Base-by-base conservation (phyloP, 2,329 filamentous ascomycete species). In the Aureobasidium sp. region DNA sequence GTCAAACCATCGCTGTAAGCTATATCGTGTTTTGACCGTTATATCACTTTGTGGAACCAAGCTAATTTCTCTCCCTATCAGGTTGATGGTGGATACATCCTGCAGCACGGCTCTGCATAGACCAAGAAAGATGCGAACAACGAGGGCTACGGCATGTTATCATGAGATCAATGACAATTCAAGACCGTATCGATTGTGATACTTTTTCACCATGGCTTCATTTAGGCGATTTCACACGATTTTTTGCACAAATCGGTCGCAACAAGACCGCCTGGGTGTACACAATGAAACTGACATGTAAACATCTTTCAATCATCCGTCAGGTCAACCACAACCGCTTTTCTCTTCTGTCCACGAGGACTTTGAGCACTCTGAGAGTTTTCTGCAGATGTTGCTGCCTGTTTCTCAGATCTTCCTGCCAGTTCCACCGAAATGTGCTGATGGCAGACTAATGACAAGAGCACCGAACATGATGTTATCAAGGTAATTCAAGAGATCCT, bases 31-130 rank as follows among this genome's bases (percentile, higher is more conserved):
- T 47, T 26, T 15, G 5, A 15, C 5, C 2, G 6, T 10, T 13
- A 29, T 47, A 6, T 8, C 2, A 17, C 12, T 47, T 27, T 15
- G 12, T 29, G 23, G 7, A 8, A 29, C 8, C 23, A 29, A 17
- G 26, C 44, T 47, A 47, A 47, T 7, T 17, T 2, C 17, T 47
- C 20, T 6, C 5, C 15, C 8, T 23, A 17, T 8, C n/a, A 47
- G 46, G 46, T 48, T 5, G 82, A 84, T 68, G 82, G 82, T 6
- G 82, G 81, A 0, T 84, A 83, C 65, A 75, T 76, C 5, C 66
- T 81, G 29, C 66, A 70, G 32, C 53, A 57, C 15, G 53, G 53
- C 41, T 57, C 53, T 57, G 53, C 53, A 29, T 57, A 47, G 50
- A 53, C 17, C 9, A 36, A 6, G n/a, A 8, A 26, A 27, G 1